Evolutionary conservation across 225 moss, liverwort and hornwort species (phyloP), one percentile per base, ranked within the genome.

Genomic region (Rhytidiadelphus loreus): DNA sequence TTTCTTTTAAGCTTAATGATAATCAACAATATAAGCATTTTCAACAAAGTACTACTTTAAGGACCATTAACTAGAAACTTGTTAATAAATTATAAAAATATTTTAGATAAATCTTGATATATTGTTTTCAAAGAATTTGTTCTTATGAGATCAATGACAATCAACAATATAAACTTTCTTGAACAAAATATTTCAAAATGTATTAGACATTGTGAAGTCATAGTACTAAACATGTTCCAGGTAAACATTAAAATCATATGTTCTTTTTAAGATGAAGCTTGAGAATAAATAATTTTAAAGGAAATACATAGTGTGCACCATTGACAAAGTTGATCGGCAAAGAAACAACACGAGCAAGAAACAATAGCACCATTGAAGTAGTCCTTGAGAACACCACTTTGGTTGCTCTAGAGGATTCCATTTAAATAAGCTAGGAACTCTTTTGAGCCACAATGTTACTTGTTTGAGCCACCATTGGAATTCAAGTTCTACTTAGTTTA

Each of bases 401-500:
- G 43, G 43, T 43, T 1, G 4, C n/a, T 16, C 71, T 1, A 39
- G 0, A 39, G 4, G 24, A 2, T 69, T 69, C 1, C 1, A 1
- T 69, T 23, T 24, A 69, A 69, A 69, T 69, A 24, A 39, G 13
- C 0, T 69, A 0, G 16, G 7, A n/a, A 22, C 7, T 37, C 12
- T 66, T 66, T 66, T 64, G 35, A 35, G 19, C 19, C 3, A 18
- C 18, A 64, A 18, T 1, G 4, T 3, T 52, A 52, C 14, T 4
- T 3, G 14, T 10, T 2, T 1, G 0, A 64, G 28, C 19, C 3
- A 3, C 10, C 23, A 68, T 22, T 22, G 23, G n/a, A n/a, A n/a
- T n/a, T 4, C 1, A 0, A 5, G 1, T 68, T n/a, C 1, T n/a
- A 1, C 12, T 13, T 0, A 69, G 1, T 1, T 69, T 69, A 23